Base-by-base conservation (phyloP, 805 yeast species). In the Saturnispora kantuleensis region DNA sequence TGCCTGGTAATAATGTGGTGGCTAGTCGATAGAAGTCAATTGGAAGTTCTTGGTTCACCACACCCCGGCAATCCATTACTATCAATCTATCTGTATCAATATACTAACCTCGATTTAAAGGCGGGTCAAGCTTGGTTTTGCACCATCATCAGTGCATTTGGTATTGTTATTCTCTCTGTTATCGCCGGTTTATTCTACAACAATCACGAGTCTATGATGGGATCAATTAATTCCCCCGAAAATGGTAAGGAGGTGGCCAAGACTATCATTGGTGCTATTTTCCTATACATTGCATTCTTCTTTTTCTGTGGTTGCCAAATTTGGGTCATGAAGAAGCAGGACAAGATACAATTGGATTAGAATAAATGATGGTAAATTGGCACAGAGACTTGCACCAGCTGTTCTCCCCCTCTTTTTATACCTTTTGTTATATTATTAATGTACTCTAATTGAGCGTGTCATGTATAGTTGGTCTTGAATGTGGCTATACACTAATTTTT, bases 71-170 rank as follows among this genome's bases (percentile, higher is more conserved):
- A 21, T 21, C 26, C 8, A 21, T 21, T 21, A 21, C 8, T n/a
- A 8, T 13, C 41, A 35, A 17, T 35, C 12, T 35, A 35, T 2
- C 18, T 34, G 13, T 21, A 21, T 21, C 34, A 31, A 29, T 29
- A 29, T 40, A 39, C 38, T 44, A 35, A 31, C 37, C 35, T 15
- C 15, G 7, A 16, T 29, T 18, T 32, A 18, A 13, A 79, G 84
- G 69, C 93, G 40, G 84, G 79, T 26, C 81, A 85, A 58, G 97
- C 98, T 18, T 90, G 95, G 85, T 87, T 85, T 64, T 90, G 98
- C 63, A 90, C 97, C 38, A 74, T 90, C 35, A 71, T 93, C 38
- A 88, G 97, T 41, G 88, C 93, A 12, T 90, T 90, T 62, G 98
- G 94, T 47, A 79, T 90, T 31, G 82, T 87, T 38, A 93, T 90